Conservation (phyloP, 75 land plant species). For the Sequoia sempervirens region DNA sequence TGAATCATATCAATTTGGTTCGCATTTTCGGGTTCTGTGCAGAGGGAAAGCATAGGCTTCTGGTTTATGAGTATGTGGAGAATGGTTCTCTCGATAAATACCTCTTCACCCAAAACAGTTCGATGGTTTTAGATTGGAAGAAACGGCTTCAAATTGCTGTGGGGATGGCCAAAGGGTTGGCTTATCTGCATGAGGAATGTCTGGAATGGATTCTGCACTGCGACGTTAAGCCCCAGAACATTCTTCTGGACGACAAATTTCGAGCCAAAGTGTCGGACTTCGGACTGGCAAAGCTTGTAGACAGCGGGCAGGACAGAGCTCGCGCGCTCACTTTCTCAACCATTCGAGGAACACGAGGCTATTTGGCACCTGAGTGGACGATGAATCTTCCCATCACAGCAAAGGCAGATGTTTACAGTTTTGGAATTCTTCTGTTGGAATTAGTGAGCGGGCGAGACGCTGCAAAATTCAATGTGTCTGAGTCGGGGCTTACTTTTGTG, state of each 20-base stretch:
- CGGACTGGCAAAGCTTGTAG: constrained; percentile 27
- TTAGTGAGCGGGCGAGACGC: constrained; percentile 12
- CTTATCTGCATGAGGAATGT: constrained; percentile 35
- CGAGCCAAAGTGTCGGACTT: constrained; percentile 24
- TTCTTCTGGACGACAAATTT: constrained; percentile 28
- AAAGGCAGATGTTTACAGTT: constrained; percentile 32
- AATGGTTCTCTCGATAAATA: constrained; percentile 23
- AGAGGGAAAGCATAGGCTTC: constrained; percentile 11
- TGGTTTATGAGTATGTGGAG: constrained; percentile 23
- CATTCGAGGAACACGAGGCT: constrained; percentile 40
- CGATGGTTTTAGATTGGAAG: constrained; percentile 10
- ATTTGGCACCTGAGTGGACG: constrained; percentile 23
- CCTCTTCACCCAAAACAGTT: constrained; percentile 7
- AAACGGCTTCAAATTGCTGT: constrained; percentile 15
- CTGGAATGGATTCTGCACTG: constrained; percentile 25
- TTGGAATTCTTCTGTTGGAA: constrained; percentile 25
- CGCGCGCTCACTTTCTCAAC: constrained; percentile 8
- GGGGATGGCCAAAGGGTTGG: constrained; percentile 15
- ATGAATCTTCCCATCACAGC: constrained; percentile 12
- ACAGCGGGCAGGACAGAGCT: not conserved
- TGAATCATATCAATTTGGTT: constrained; percentile 31
- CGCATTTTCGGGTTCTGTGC: constrained; percentile 31
- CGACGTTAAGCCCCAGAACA: constrained; percentile 30
- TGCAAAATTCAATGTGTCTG: constrained; percentile 4
- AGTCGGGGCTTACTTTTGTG: not conserved